phyloP scores from a whole-genome alignment of 208 protist species.

The Balamuthia mandrillaris region DNA sequence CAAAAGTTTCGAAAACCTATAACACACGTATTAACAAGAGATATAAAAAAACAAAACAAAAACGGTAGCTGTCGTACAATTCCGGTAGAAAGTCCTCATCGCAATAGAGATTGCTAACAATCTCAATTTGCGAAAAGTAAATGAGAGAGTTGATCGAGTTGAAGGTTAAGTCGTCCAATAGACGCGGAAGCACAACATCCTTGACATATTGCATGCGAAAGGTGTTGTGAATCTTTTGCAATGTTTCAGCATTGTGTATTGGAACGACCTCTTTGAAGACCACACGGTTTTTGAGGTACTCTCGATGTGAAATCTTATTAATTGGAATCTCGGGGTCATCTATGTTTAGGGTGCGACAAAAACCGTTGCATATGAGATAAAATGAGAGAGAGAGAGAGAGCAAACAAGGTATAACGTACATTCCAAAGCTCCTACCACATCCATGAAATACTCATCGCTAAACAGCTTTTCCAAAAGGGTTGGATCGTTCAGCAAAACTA shows the following conservation, averaged over 20 bases:
- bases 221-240: slow-evolving; percentile 71
- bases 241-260: slow-evolving; percentile 39
- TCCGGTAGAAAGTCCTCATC: slow-evolving; percentile 44
- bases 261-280: slow-evolving; percentile 68
- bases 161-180: slow-evolving; percentile 73
- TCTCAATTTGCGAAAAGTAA: slow-evolving; percentile 75
- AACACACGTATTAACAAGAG: neutral
- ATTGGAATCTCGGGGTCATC: slow-evolving; percentile 65
- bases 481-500: slow-evolving; percentile 68
- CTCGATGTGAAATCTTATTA: slow-evolving; percentile 57
- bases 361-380: neutral
- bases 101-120: slow-evolving; percentile 52
- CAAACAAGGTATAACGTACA: slow-evolving; percentile 44
- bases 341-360: neutral
- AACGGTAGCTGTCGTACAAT: slow-evolving; percentile 30
- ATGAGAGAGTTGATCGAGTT: slow-evolving; percentile 66
- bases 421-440: slow-evolving; percentile 69
- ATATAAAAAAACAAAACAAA: neutral
- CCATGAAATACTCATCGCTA: slow-evolving; percentile 60
- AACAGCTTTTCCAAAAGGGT: slow-evolving; percentile 64
- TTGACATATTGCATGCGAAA: slow-evolving; percentile 73
- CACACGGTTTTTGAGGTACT: slow-evolving; percentile 60
- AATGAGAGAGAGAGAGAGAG: neutral
- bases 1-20: neutral
- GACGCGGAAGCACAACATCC: slow-evolving; percentile 61